Evolutionary conservation across 83 land plant species (phyloP), one percentile per base, ranked within the genome.

Genomic region (Picea abies): DNA sequence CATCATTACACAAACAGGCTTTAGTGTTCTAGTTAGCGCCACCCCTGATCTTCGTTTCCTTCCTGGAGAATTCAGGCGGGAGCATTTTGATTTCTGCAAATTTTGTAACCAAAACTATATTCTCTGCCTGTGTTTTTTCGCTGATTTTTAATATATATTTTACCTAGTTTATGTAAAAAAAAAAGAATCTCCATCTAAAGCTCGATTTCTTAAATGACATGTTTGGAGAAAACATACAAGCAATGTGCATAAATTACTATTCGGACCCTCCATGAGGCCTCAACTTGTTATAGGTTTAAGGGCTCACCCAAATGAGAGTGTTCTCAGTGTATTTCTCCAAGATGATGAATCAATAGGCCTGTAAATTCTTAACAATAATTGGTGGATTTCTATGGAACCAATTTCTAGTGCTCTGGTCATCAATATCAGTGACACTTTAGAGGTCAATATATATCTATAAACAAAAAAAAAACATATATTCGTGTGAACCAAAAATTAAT

Each of bases 201-300:
- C 65, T 16, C 0, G 78, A 85, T 1, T 14, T 68, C 0, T 88
- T 92, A 29, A 29, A 29, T 1, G 32, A 29, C 32, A 29, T 29
- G 32, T 29, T 29, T 29, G 32, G 32, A 29, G 80, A 37, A 60
- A 88, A 85, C 16, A 88, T 89, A 20, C 90, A 92, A 35, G 91
- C 91, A 0, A 82, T 86, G 56, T 81, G 91, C 32, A 29, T 72
- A 56, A 72, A 72, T 20, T 44, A 20, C 14, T n/a, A 72, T 72
- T 56, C 58, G 6, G n/a, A n/a, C 26, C 56, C 0, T 72, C 56
- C 14, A 0, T 1, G 7, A 72, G 58, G 58, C 76, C 58, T 39
- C 25, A 72, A 10, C 76, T 72, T 11, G 25, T 44, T 72, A 23
- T 71, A 19, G 76, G 76, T 2, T 72, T 72, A 44, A 72, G 58